These are phyloP conservation scores for Sideroxylon spinosum DNA, from an alignment of 179 eudicot species.

Conservation along the genomic window DNA sequence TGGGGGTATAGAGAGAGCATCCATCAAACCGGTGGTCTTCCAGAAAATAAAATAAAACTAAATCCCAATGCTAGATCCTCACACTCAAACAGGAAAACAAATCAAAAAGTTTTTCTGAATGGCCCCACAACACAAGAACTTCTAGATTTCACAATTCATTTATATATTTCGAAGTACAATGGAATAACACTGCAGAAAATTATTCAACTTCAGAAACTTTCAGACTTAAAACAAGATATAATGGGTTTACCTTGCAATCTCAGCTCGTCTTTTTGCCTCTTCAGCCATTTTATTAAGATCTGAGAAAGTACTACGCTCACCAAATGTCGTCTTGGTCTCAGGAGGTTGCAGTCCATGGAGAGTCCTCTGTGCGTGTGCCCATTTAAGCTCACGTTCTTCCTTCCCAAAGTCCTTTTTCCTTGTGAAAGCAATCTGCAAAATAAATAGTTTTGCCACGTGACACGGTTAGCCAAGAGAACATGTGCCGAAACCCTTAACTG, in stretches of 20 bases:
- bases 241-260: slow-evolving; percentile 72
- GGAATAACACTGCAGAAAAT: not conserved
- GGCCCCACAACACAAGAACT: too few relatives aligned
- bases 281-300: slow-evolving; percentile 88
- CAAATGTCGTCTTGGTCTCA: slow-evolving; percentile 34
- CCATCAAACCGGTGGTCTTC: not conserved
- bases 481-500: not conserved
- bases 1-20: slow-evolving; percentile 20
- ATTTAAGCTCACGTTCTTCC: slow-evolving; percentile 89
- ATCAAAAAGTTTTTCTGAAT: too few relatives aligned
- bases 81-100: too few relatives aligned
- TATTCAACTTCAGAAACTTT: not conserved
- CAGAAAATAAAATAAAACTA: too few relatives aligned
- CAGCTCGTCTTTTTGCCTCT: slow-evolving; percentile 88
- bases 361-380: slow-evolving; percentile 91
- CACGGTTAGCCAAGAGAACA: not conserved
- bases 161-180: not conserved
- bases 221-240: not conserved
- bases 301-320: slow-evolving; percentile 44
- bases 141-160: too few relatives aligned
- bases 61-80: too few relatives aligned
- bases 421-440: slow-evolving; percentile 72
- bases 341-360: slow-evolving; percentile 85
- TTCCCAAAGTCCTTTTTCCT: slow-evolving; percentile 86
- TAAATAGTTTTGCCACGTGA: not conserved